Evolutionary conservation across 2,329 filamentous ascomycete species (phyloP).

Genomic region (Paraphaeosphaeria minitans): DNA sequence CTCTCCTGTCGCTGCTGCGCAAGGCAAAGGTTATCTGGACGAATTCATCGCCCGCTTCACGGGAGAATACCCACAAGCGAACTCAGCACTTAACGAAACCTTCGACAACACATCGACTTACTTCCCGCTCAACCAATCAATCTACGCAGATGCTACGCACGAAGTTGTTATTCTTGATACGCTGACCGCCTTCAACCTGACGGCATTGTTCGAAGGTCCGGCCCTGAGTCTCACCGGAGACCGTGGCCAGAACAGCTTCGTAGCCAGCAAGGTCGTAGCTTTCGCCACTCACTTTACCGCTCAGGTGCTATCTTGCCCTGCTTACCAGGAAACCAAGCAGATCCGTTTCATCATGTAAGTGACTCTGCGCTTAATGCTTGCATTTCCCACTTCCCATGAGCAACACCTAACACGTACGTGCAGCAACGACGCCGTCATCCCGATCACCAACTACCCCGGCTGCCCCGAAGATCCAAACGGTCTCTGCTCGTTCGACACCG

Average conservation of each 20-base stretch:
- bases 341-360: conserved; percentile 38
- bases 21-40: conserved; percentile 40
- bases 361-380: not conserved
- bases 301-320: conserved; percentile 33
- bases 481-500: conserved; percentile 36
- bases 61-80: conserved; percentile 25
- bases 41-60: conserved; percentile 39
- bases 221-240: conserved; percentile 28
- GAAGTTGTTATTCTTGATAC: conserved; percentile 46
- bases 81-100: conserved; percentile 31
- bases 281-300: conserved; percentile 40
- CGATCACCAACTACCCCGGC: conserved; percentile 29
- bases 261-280: conserved; percentile 35
- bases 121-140: conserved; percentile 52
- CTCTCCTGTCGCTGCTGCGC: conserved; percentile 37
- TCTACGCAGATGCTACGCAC: conserved; percentile 51
- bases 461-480: conserved; percentile 29
- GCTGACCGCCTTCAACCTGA: conserved; percentile 38
- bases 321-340: conserved; percentile 29
- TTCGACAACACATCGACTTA: conserved; percentile 50
- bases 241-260: conserved; percentile 29
- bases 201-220: conserved; percentile 34
- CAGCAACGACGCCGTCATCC: conserved; percentile 38
- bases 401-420: not conserved
- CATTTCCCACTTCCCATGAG: not conserved